Evolutionary conservation across 805 yeast species (phyloP).

Genomic region (Brettanomyces sp.): DNA sequence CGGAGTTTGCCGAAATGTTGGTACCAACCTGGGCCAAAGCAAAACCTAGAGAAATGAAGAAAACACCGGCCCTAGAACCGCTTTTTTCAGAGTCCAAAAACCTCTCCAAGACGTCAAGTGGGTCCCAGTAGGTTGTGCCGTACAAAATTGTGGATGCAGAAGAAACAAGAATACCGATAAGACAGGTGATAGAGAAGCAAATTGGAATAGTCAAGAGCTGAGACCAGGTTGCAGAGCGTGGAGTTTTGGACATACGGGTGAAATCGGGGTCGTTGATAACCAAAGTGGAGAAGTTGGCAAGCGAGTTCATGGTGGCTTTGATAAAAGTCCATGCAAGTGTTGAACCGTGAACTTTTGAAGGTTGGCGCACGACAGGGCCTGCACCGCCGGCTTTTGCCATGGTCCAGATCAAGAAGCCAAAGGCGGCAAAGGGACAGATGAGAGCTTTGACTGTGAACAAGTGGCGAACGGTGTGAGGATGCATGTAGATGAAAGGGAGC

Average conservation of each 20-base stretch:
- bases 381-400: constrained; percentile 70
- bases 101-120: constrained; percentile 62
- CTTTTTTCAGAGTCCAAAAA: constrained; percentile 38
- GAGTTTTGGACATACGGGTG: constrained; percentile 66
- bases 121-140: constrained; percentile 73
- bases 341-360: constrained; percentile 43
- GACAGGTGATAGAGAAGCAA: constrained; percentile 70
- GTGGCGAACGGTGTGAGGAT: constrained; percentile 76
- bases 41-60: constrained; percentile 61
- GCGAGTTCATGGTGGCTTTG: constrained; percentile 64
- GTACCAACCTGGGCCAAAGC: constrained; percentile 73
- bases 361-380: constrained; percentile 59
- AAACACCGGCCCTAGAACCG: constrained; percentile 74
- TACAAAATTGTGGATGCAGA: constrained; percentile 65
- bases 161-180: constrained; percentile 78
- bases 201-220: constrained; percentile 64
- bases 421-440: constrained; percentile 73
- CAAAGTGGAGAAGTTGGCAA: constrained; percentile 82
- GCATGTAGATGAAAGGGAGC: constrained; percentile 72
- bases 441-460: constrained; percentile 75
- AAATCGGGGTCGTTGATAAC: constrained; percentile 86
- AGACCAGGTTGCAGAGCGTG: constrained; percentile 41
- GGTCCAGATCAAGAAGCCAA: constrained; percentile 80
- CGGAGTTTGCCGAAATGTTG: constrained; percentile 62
- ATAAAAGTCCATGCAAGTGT: constrained; percentile 79